Conservation (phyloP, 208 protist genomes). For the Borovskyia barvae region DNA sequence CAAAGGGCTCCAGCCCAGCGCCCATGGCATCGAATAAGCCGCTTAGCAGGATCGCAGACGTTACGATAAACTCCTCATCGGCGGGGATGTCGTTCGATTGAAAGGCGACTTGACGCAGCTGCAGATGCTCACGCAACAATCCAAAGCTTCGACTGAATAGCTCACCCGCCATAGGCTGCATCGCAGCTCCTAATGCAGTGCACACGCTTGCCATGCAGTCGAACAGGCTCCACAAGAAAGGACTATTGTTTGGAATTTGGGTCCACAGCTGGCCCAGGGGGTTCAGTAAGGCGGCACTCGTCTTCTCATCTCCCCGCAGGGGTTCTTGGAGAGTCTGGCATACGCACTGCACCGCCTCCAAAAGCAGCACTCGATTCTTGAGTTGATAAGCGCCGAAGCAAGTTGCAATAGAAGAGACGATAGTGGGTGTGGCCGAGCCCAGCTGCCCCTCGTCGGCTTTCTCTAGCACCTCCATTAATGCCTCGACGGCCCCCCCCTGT, state of each 20-base stretch:
- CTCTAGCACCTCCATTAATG: conserved; percentile 51
- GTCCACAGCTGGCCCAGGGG: conserved; percentile 69
- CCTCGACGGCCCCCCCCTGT: conserved; percentile 67
- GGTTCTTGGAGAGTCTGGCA: conserved; percentile 48
- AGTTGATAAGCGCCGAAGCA: conserved; percentile 83
- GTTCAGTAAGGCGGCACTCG: conserved; percentile 42
- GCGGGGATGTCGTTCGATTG: conserved; percentile 34
- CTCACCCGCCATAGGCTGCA: conserved; percentile 70
- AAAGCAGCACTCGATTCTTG: conserved; percentile 84
- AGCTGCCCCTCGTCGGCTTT: conserved; percentile 53
- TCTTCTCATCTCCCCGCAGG: conserved; percentile 37
- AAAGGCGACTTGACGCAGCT: conserved; percentile 34
- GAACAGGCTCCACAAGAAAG: conserved; percentile 79
- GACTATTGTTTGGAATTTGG: conserved; percentile 59
- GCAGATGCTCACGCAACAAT: conserved; percentile 53
- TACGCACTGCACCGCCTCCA: conserved; percentile 68
- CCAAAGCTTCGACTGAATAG: conserved; percentile 71
- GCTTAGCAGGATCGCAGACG: conserved; percentile 65
- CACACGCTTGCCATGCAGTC: conserved; percentile 78
- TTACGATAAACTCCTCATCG: conserved; percentile 78
- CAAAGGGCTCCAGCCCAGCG: conserved; percentile 53
- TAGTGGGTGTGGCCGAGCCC: conserved; percentile 24
- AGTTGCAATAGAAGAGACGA: conserved; percentile 43
- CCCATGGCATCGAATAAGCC: conserved; percentile 83
- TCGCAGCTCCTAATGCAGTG: conserved; percentile 47